Evolutionary conservation across 306 rosid genomes (phyloP), one percentile per base, ranked within the genome.

Genomic region (Mimosa bimucronata): DNA sequence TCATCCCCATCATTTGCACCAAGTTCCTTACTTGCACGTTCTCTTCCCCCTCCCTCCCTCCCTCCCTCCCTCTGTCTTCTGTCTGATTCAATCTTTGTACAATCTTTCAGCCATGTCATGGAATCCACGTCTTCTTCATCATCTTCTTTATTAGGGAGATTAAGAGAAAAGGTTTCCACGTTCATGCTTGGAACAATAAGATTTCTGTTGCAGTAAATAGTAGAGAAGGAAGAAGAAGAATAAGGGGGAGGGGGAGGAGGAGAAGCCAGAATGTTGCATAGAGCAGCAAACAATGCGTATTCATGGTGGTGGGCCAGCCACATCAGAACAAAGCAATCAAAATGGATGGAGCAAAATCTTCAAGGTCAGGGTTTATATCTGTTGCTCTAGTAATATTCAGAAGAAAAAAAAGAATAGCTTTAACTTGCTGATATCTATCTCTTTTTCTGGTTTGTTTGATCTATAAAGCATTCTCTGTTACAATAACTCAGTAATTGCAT

Each of bases 291-390:
- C 88, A 91, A 86, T 85, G 97, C 98, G 13, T 94, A 94, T 89
- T 91, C 98, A 84, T 94, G 98, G 98, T 94, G 98, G 98, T 91
- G 94, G 97, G 97, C 98, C 5, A 90, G 98, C 85, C 98, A 94
- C 86, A 88, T 94, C 89, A 86, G 98, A 77, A 94, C 98, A 73
- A 94, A 94, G 87, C 98, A 94, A 83, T 94, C 98, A 60, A 94
- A 94, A 94, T 94, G 98, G 98, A 84, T 94, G 76, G 98, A 94
- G 64, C 94, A 91, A 64, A 94, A 88, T 85, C 98, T 94, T 80
- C 92, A 85, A 86, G 98, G 98, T 93, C 2, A 80, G 71, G 71
- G 11, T 57, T 70, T 70, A 40, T 38, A 7, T 19, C 29, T 9
- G 29, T 28, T 57, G 3, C 25, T 40, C 34, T 65, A 2, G 9